phyloP scores from a whole-genome alignment of 352 stramenopile genomes.

The Globisporangium spiculum region DNA sequence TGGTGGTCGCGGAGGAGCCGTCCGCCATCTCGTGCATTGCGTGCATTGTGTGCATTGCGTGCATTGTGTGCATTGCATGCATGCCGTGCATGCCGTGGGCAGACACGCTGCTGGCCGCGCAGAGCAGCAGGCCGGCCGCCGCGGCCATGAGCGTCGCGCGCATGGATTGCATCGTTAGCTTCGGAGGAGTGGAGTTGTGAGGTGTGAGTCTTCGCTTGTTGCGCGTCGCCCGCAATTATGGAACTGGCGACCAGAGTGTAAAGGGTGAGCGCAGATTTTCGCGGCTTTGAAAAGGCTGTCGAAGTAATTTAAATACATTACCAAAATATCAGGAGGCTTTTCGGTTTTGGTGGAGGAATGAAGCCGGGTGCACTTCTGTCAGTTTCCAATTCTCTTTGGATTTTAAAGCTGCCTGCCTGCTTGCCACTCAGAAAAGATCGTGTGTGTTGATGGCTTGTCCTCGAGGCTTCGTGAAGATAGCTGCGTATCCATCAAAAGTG shows the following conservation, averaged over 20 bases:
- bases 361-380: not conserved
- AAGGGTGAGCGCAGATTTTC: slow-evolving; percentile 2
- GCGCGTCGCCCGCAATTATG: not conserved
- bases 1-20: slow-evolving; percentile 24
- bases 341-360: not conserved
- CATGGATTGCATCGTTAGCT: slow-evolving; percentile 9
- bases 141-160: slow-evolving; percentile 16
- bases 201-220: not conserved
- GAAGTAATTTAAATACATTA: slow-evolving; percentile 1
- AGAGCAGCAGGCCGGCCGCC: slow-evolving; percentile 8
- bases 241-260: slow-evolving; percentile 5
- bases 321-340: not conserved
- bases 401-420: not conserved
- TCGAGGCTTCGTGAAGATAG: not conserved
- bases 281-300: not conserved
- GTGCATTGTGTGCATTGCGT: slow-evolving; percentile 21
- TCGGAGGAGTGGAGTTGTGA: no score
- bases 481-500: slow-evolving; percentile 1
- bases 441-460: not conserved
- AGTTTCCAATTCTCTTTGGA: not conserved
- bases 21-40: slow-evolving; percentile 21
- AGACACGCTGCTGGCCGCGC: slow-evolving; percentile 20
- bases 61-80: slow-evolving; percentile 23
- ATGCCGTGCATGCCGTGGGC: slow-evolving; percentile 14
- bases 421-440: not conserved